Conservation (phyloP, 2,329 filamentous ascomycete genomes). For the Sporothrix sp. region DNA sequence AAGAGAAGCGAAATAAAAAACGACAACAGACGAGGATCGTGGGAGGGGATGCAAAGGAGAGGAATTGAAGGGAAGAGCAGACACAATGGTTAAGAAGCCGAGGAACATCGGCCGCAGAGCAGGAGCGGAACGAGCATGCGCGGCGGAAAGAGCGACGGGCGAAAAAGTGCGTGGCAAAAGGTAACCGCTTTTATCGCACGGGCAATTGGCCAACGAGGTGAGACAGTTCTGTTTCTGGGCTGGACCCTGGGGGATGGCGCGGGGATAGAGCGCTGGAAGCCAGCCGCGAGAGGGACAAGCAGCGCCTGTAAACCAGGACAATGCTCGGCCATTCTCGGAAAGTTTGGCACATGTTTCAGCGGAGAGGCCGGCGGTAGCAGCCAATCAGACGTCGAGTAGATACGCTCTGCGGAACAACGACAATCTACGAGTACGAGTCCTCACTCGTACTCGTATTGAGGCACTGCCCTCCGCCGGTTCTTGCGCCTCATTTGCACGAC, state of each 20-base stretch:
- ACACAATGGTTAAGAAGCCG: not conserved
- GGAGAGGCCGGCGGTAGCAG: not conserved
- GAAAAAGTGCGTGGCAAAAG: constrained; percentile 1
- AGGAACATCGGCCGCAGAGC: too few relatives aligned
- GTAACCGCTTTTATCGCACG: constrained; percentile 3
- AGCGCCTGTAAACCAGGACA: too few relatives aligned
- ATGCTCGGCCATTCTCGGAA: constrained; percentile 6
- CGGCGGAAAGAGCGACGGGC: not conserved
- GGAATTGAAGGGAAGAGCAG: not conserved
- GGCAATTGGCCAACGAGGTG: constrained; percentile 11
- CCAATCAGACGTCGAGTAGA: not conserved
- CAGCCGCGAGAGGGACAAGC: not conserved
- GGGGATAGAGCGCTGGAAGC: not conserved
- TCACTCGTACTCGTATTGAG: too few relatives aligned
- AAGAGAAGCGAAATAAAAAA: not conserved
- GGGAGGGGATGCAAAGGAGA: not conserved
- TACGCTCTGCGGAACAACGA: not conserved
- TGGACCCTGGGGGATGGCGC: not conserved
- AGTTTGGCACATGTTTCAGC: not conserved
- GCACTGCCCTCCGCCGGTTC: too few relatives aligned
- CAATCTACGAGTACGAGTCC: too few relatives aligned
- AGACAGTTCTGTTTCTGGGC: constrained; percentile 2
- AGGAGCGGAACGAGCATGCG: not conserved
- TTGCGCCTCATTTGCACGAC: too few relatives aligned
- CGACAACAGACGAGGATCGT: not conserved